These are phyloP conservation scores for Diaporthe caulivora DNA, from an alignment of 2,329 filamentous ascomycete genomes.

Conservation along the genomic window DNA sequence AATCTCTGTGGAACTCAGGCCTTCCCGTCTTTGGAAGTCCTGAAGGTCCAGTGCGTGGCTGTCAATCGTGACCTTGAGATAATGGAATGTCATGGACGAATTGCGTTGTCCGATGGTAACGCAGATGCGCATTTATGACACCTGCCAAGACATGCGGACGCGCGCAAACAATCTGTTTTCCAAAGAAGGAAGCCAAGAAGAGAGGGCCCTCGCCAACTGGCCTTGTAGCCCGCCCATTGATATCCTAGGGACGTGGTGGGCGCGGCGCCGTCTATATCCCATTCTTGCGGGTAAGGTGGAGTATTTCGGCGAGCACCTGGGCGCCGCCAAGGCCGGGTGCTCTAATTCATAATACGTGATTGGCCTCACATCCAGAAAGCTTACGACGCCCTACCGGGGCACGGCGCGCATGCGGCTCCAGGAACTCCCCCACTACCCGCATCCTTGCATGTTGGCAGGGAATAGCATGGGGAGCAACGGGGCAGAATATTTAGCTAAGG, in stretches of 20 bases:
- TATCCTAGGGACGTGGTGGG: neutral
- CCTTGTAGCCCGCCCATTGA: neutral
- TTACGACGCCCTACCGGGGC: constrained; percentile 31
- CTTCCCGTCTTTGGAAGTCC: constrained; percentile 20
- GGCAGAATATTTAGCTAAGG: too few relatives aligned
- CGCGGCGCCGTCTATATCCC: constrained; percentile 8
- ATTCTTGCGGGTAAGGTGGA: neutral
- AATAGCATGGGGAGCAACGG: neutral
- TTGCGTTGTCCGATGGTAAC: neutral
- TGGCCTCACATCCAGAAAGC: constrained; percentile 18
- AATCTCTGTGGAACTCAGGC: neutral
- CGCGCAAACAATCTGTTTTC: neutral
- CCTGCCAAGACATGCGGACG: constrained; percentile 23
- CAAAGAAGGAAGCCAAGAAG: constrained; percentile 25
- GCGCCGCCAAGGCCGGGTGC: neutral
- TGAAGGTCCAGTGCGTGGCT: neutral
- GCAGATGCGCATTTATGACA: constrained; percentile 4
- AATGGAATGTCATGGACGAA: neutral
- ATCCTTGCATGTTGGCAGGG: neutral
- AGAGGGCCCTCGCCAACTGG: neutral
- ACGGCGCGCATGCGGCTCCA: constrained; percentile 9
- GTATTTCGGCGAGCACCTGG: constrained; percentile 16
- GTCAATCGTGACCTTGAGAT: neutral
- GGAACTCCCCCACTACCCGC: constrained; percentile 25
- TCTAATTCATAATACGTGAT: constrained; percentile 46